These are phyloP conservation scores for Trichoderma sp. DNA, from an alignment of 2,329 filamentous ascomycete species.

Conservation along the genomic window DNA sequence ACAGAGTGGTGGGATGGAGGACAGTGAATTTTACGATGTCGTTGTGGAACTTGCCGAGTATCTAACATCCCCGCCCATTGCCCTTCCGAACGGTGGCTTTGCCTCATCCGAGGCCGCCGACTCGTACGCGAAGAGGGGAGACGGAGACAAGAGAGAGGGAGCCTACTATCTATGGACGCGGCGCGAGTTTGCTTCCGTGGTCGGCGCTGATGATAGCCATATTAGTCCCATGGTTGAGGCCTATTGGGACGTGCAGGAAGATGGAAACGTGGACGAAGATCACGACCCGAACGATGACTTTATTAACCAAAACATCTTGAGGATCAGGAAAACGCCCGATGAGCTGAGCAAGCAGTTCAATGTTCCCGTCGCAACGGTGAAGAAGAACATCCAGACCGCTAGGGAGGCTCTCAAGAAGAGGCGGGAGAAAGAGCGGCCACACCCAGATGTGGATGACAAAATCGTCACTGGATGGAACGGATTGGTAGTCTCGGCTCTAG, in stretches of 20 bases:
- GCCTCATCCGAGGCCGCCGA: constrained; percentile 89
- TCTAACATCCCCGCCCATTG: constrained; percentile 68
- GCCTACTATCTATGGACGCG: constrained; percentile 94
- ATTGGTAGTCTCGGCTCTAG: constrained; percentile 78
- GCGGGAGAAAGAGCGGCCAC: constrained; percentile 69
- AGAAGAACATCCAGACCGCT: constrained; percentile 63
- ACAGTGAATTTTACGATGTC: constrained; percentile 71
- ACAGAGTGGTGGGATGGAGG: constrained; percentile 46
- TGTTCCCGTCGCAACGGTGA: constrained; percentile 65
- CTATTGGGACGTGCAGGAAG: constrained; percentile 78
- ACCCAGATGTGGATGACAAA: constrained; percentile 82
- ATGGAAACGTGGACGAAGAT: constrained; percentile 80
- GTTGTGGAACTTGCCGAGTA: constrained; percentile 86
- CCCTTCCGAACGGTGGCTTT: constrained; percentile 69
- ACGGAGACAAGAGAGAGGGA: constrained; percentile 81
- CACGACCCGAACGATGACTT: constrained; percentile 93
- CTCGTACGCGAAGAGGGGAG: constrained; percentile 69
- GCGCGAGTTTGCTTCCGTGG: constrained; percentile 76
- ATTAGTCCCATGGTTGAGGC: constrained; percentile 72
- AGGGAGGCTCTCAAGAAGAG: constrained; percentile 67
- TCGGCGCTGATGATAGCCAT: constrained; percentile 49
- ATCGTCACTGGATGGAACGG: constrained; percentile 87
- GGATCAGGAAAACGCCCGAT: constrained; percentile 63
- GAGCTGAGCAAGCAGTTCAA: constrained; percentile 74
- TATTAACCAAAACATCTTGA: constrained; percentile 86